These are phyloP conservation scores for Xylaria acuta DNA, from an alignment of 495 filamentous ascomycete species.

Conservation along the genomic window DNA sequence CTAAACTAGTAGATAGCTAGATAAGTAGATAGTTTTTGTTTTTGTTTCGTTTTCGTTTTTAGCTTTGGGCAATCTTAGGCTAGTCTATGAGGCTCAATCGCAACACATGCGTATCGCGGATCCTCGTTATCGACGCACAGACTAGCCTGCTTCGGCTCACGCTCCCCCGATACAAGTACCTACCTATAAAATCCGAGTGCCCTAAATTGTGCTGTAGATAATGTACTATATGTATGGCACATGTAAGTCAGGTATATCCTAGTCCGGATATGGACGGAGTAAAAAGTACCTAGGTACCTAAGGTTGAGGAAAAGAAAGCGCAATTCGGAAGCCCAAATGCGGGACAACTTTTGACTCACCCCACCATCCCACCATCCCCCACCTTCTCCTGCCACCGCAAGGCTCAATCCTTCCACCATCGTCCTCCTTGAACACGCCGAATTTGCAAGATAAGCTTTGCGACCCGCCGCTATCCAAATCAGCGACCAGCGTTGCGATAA, in stretches of 20 bases:
- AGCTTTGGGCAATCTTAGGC: too few species aligned
- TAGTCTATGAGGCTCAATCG: too few species aligned
- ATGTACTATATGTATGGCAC: background rate
- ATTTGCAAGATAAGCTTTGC: background rate
- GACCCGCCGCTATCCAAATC: background rate
- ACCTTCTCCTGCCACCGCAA: background rate
- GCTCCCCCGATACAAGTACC: too few species aligned
- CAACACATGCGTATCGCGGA: too few species aligned
- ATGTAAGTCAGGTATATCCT: background rate
- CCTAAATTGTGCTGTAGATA: too few species aligned
- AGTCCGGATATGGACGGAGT: background rate
- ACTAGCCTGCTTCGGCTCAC: too few species aligned
- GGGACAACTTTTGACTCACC: conserved; percentile 10
- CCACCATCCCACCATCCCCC: conserved; percentile 10
- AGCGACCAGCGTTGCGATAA: background rate
- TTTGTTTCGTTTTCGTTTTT: too few species aligned
- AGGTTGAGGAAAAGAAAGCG: background rate
- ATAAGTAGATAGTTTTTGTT: too few species aligned
- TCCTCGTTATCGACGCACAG: too few species aligned
- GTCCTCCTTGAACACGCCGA: background rate
- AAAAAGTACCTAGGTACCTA: too few species aligned
- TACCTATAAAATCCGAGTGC: too few species aligned
- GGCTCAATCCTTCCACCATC: background rate
- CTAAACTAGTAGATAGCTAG: too few species aligned
- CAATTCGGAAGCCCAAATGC: conserved; percentile 9